Base-by-base conservation (phyloP, 352 stramenopile genomes). In the Phytopythium ostracodes region DNA sequence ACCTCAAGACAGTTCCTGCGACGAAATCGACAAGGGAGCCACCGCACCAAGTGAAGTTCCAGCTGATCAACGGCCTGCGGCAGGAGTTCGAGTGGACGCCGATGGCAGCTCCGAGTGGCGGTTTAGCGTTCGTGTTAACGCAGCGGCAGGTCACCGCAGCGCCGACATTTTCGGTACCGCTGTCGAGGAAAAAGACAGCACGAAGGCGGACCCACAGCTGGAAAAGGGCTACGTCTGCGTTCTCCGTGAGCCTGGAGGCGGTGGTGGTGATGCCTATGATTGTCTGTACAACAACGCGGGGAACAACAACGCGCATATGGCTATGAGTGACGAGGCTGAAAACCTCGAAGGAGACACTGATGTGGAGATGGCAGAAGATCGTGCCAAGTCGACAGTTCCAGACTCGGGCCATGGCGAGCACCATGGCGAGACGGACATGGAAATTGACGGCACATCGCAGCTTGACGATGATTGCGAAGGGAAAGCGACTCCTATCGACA, bases 231-330 rank as follows among this genome's bases (percentile, higher is more conserved):
- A 4, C 24, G 47, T 83, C 33, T 75, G 75, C 40, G 63, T 83
- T 47, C 52, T 77, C 49, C 69, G 75, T 25, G 65, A 79, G 63
- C 66, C 75, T 52, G 71, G 73, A 42, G 73, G 73, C 63, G 68
- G 66, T n/a, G 68, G 71, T 7, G 47, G 56, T 24, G 51, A 55
- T 17, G 63, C 68, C 18, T 77, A 74, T n/a, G 55, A 40, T 4
- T 63, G 56, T 52, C 60, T 84, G 31, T 84, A 84, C 24, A 59
- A 60, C 46, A 50, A 15, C 18, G n/a, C 2, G 20, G 14, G 56
- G 4, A 25, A 42, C 3, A 29, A n/a, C 6, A 22, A 17, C 56
- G 25, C 3, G 50, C 1, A 11, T 56, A 18, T 11, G 31, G 20
- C 11, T 3, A n/a, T 18, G 18, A n/a, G 4, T 33, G 17, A 14